Evolutionary conservation across 2,329 filamentous ascomycete genomes (phyloP).

Genomic region (Elsinoe ampelina): DNA sequence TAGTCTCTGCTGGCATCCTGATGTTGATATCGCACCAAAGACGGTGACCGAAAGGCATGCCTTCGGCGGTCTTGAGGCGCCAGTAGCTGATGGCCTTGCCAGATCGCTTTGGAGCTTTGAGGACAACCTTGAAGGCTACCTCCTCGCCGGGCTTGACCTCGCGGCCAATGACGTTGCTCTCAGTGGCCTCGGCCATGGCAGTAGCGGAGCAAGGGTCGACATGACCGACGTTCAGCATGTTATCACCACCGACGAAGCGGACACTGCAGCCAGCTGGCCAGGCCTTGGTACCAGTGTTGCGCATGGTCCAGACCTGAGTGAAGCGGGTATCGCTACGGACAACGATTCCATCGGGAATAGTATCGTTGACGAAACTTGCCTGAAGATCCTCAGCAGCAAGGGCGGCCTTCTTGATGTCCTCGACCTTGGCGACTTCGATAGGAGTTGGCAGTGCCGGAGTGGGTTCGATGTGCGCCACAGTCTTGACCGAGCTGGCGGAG

Average conservation of each 20-base stretch:
- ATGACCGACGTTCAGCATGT: conserved; percentile 87
- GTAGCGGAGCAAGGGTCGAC: conserved; percentile 67
- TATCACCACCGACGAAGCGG: conserved; percentile 86
- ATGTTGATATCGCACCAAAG: conserved; percentile 91
- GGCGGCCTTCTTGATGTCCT: conserved; percentile 19
- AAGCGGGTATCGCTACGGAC: conserved; percentile 65
- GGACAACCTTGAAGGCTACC: conserved; percentile 69
- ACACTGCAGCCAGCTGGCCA: conserved; percentile 90
- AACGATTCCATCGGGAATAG: conserved; percentile 65
- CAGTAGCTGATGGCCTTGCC: conserved; percentile 91
- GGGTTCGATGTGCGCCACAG: conserved; percentile 63
- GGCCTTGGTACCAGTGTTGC: conserved; percentile 65
- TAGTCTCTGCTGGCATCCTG: conserved; percentile 1
- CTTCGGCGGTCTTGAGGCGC: conserved; percentile 76
- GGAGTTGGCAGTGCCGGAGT: conserved; percentile 22
- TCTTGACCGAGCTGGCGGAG: conserved; percentile 56
- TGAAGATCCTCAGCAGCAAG: conserved; percentile 37
- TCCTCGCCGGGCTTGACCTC: conserved; percentile 64
- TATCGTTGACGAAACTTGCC: conserved; percentile 68
- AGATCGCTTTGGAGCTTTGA: conserved; percentile 67
- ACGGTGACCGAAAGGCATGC: conserved; percentile 79
- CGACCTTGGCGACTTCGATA: not conserved
- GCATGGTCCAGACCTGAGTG: conserved; percentile 82
- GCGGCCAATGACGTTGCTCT: conserved; percentile 67
- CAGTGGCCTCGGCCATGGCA: conserved; percentile 67